These are phyloP conservation scores for Citrus hindsii DNA, from an alignment of 345 rosid species.

Conservation along the genomic window DNA sequence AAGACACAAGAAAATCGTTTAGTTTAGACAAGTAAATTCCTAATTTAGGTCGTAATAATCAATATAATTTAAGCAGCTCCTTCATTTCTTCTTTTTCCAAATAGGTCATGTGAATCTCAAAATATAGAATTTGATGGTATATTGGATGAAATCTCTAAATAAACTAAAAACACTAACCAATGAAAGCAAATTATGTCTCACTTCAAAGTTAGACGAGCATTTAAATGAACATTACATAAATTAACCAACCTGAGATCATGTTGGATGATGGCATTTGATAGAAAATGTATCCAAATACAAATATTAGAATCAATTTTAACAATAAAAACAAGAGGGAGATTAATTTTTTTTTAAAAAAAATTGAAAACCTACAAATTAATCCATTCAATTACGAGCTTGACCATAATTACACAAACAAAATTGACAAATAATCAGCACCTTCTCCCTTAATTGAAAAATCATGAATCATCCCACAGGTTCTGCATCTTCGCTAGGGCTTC, in stretches of 20 bases:
- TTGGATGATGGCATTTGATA: not conserved
- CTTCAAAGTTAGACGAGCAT: no score
- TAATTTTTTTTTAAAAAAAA: not conserved
- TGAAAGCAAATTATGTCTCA: no score
- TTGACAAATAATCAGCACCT: not conserved
- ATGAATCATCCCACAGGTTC: not conserved
- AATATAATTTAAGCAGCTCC: no score
- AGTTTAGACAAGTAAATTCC: no score
- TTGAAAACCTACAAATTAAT: not conserved
- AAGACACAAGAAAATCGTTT: no score
- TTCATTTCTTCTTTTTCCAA: no score
- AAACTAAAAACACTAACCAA: no score
- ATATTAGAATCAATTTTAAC: not conserved
- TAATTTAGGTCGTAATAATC: no score
- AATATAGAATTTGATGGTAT: no score
- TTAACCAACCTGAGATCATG: not conserved
- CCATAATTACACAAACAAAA: not conserved
- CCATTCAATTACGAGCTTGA: not conserved
- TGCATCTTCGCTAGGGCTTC: not conserved
- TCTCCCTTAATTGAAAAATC: not conserved
- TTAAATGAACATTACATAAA: not conserved
- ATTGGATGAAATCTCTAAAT: no score
- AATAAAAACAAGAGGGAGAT: not conserved
- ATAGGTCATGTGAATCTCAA: no score
- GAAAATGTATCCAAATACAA: not conserved